A percentile compares a stretch with the other conserved stretches of the same genome.
These are phyloP conservation scores for Colletotrichum sp. DNA, from an alignment of 2,329 filamentous ascomycete genomes.

Conservation along the genomic window DNA sequence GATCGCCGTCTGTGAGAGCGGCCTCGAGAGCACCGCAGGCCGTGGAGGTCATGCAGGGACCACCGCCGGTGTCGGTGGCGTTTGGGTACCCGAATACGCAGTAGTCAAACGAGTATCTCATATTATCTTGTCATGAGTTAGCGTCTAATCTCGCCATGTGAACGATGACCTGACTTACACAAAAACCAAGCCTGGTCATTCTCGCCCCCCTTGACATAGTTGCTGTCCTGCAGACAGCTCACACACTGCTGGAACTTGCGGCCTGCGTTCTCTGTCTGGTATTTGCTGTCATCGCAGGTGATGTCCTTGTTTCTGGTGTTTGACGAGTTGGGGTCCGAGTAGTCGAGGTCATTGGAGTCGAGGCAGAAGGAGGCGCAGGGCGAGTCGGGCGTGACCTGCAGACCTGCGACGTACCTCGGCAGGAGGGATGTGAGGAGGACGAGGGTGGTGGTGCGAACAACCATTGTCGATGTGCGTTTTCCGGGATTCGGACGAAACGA, in stretches of 20 bases:
- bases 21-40: slow-evolving; percentile 52
- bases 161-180: slow-evolving; percentile 44
- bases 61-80: slow-evolving; percentile 46
- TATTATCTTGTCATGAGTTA: slow-evolving; percentile 49
- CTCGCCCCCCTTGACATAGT: slow-evolving; percentile 49
- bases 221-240: slow-evolving; percentile 58
- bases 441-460: slow-evolving; percentile 22
- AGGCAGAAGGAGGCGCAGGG: slow-evolving; percentile 58
- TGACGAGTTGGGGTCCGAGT: slow-evolving; percentile 51
- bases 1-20: slow-evolving; percentile 44
- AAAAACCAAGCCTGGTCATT: slow-evolving; percentile 62
- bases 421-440: slow-evolving; percentile 28
- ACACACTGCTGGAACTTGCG: slow-evolving; percentile 55
- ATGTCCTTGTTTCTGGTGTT: slow-evolving; percentile 50
- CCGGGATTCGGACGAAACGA: background rate
- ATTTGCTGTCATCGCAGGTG: slow-evolving; percentile 51
- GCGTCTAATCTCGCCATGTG: background rate
- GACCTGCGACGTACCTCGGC: slow-evolving; percentile 33
- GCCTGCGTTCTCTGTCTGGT: slow-evolving; percentile 40
- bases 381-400: slow-evolving; percentile 59
- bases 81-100: slow-evolving; percentile 60
- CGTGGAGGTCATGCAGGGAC: slow-evolving; percentile 55
- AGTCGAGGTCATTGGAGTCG: slow-evolving; percentile 44
- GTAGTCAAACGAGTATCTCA: slow-evolving; percentile 56
- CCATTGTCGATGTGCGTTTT: slow-evolving; percentile 14